Evolutionary conservation across 371 early-diverging fungal species (phyloP), one percentile per base, ranked within the genome.

Genomic region (Nematocida minor): DNA sequence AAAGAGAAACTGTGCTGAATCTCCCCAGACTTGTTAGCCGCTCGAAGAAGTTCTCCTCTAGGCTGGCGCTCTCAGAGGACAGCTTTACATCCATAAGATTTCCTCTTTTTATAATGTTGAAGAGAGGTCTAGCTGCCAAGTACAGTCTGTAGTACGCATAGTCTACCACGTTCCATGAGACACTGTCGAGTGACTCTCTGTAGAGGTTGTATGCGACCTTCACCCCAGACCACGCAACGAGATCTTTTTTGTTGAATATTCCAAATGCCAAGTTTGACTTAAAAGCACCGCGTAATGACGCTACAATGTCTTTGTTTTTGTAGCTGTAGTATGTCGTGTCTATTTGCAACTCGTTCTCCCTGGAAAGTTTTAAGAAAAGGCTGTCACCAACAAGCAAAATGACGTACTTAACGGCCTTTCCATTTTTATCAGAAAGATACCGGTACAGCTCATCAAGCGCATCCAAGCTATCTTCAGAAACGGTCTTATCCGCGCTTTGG

Each of bases 21-120:
- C 71, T 27, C 6, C n/a, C 64, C 18, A 70, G 36, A 29, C 71
- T 34, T 20, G 32, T 11, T 9, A 70, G 32, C 71, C 71, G 62
- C 36, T 47, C 62, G 32, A 57, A 44, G 66, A 69, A 69, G 14
- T 7, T 36, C n/a, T 57, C 69, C 25, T 55, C 62, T 14, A 36
- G 20, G 20, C 46, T 69, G 6, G 36, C 66, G 9, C 14, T 11
- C 4, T 32, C 62, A n/a, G 18, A 31, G 27, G 25, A 40, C 29
- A 66, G 62, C 18, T 14, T 31, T 20, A 63, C 11, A 16, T 60
- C 62, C 16, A 18, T 40, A 14, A 60, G 16, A 14, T 36, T 46
- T 7, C 40, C 49, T 32, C 36, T 36, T 25, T 70, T 63, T 18
- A 70, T 31, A 34, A 25, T 27, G 31, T 51, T 70, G 7, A 70